Evolutionary conservation across 2,329 filamentous ascomycete genomes (phyloP), one percentile per base, ranked within the genome.

Genomic region (Trichoderma koningiopsis): DNA sequence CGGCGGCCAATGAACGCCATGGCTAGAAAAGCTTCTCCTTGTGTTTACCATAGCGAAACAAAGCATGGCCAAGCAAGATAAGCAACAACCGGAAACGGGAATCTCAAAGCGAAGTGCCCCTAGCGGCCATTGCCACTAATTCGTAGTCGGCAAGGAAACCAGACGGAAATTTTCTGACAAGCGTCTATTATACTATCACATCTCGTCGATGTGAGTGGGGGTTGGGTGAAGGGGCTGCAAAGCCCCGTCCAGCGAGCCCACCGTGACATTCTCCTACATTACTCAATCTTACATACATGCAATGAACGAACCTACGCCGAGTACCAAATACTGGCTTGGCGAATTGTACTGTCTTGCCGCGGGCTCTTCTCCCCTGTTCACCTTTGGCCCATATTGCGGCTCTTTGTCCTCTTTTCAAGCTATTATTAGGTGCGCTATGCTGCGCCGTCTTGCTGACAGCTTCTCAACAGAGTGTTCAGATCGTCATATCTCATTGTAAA

Each of bases 91-190:
- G 55, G 64, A 67, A 66, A 67, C 53, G 64, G 64, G 64, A 59
- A 67, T 59, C 64, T 67, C 22, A 67, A 52, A 35, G 64, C 63
- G 40, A 37, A 52, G 40, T 59, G 55, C 57, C 57, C 65, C 65
- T 68, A 61, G 65, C 16, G 64, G 55, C 53, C 47, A 64, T 33
- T 10, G 37, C 49, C 59, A 35, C 60, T 69, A 69, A 58, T 37
- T 60, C 67, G 40, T 59, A 63, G 52, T 64, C 52, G 53, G 53
- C 31, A 62, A 62, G 43, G 67, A 52, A 69, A 57, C 67, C 60
- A 69, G 60, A 69, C 67, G 67, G 67, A 69, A 62, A 69, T 69
- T 69, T 69, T 64, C 49, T 69, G 67, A 67, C 64, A 67, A 67
- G 64, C 64, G 64, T 64, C 53, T 64, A 63, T 64, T 64, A 63